Conservation (phyloP, 805 yeast genomes). For the Starmerella ratchasimensis region DNA sequence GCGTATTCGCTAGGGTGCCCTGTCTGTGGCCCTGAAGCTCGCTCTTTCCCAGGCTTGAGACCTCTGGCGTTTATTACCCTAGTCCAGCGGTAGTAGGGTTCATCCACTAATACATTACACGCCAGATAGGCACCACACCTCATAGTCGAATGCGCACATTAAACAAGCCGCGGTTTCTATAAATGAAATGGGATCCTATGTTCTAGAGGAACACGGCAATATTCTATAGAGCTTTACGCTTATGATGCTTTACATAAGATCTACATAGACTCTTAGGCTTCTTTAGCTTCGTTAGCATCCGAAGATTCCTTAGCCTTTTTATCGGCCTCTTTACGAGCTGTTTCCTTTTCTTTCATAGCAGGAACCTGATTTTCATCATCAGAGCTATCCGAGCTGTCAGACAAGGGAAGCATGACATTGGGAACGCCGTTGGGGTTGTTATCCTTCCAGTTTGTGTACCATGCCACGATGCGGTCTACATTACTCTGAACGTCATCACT, state of each 20-base stretch:
- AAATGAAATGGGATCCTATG: no score
- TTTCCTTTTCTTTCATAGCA: background rate
- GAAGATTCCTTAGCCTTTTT: background rate
- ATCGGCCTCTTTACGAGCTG: background rate
- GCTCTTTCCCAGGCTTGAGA: no score
- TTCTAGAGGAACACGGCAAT: no score
- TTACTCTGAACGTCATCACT: conserved; percentile 73
- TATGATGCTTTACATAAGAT: background rate
- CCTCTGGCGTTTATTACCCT: no score
- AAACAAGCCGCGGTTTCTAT: no score
- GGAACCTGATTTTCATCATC: conserved; percentile 12
- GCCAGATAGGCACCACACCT: no score
- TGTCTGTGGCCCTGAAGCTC: no score
- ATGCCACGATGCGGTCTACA: conserved; percentile 54
- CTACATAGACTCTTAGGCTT: background rate
- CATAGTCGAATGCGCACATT: no score
- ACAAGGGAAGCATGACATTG: conserved; percentile 8
- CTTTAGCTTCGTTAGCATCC: background rate
- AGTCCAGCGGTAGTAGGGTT: no score
- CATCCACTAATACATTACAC: no score
- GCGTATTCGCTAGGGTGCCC: no score
- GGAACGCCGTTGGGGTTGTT: conserved; percentile 25
- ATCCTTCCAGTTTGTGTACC: conserved; percentile 64
- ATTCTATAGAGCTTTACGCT: no score
- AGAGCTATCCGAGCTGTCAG: conserved; percentile 15